Percentiles rank a stretch among this genome's conserved stretches.
phyloP scores from a whole-genome alignment of 1,139 yeast genomes.

The Diutina sp. region DNA sequence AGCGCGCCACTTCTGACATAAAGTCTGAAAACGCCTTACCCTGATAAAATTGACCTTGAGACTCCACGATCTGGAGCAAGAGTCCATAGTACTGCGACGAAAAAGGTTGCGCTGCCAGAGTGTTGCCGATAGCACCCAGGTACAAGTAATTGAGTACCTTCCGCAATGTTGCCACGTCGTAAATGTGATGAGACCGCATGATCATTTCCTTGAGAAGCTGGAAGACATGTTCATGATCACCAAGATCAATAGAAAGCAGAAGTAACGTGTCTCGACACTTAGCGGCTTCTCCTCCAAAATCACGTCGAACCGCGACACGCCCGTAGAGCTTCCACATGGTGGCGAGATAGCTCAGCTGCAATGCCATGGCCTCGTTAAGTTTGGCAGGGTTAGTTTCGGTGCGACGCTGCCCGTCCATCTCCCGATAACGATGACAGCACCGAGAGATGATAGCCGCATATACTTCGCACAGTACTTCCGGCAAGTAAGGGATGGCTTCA shows the following conservation, averaged over 20 bases:
- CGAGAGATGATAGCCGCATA: constrained; percentile 20
- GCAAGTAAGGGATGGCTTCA: constrained; percentile 20
- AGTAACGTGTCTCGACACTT: constrained; percentile 20
- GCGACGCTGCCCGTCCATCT: constrained; percentile 7
- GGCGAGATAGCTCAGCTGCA: constrained; percentile 6
- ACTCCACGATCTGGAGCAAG: constrained; percentile 22
- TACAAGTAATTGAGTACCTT: constrained; percentile 11
- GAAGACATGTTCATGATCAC: constrained; percentile 24
- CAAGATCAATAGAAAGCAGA: constrained; percentile 19
- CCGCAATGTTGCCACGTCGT: constrained; percentile 18
- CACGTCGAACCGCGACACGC: constrained; percentile 24
- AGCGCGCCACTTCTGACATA: constrained; percentile 1
- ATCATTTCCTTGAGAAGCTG: constrained; percentile 27
- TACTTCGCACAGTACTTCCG: constrained; percentile 21
- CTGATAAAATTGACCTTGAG: constrained; percentile 18
- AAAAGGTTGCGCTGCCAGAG: background rate
- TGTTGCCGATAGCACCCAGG: background rate
- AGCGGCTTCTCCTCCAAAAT: constrained; percentile 13
- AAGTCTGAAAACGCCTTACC: constrained; percentile 3
- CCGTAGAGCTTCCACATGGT: constrained; percentile 23
- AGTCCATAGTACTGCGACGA: constrained; percentile 16
- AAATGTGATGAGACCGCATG: constrained; percentile 19
- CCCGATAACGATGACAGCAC: constrained; percentile 12
- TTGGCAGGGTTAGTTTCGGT: constrained; percentile 4
- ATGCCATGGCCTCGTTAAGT: background rate